phyloP scores from a whole-genome alignment of 495 filamentous ascomycete species.

The Articulospora tetracladia region DNA sequence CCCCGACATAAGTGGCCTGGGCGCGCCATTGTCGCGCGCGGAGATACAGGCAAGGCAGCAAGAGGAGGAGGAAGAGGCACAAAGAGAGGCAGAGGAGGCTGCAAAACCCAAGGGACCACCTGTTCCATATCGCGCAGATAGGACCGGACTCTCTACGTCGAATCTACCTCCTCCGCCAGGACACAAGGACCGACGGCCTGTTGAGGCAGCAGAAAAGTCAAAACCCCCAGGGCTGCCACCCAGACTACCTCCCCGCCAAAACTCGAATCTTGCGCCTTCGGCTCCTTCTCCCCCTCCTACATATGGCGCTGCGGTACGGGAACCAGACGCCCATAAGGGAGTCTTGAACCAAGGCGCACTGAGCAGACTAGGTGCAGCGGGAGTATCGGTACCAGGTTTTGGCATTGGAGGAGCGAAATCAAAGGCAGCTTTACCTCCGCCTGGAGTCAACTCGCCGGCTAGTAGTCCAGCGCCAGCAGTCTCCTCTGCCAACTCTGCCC shows the following conservation, averaged over 20 bases:
- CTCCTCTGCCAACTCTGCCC: slow-evolving; percentile 18
- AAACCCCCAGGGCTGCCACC: slow-evolving; percentile 62
- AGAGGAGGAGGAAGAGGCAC: slow-evolving; percentile 33
- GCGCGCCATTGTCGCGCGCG: slow-evolving; percentile 41
- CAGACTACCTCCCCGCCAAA: slow-evolving; percentile 67
- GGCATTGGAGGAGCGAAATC: slow-evolving; percentile 54
- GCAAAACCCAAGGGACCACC: slow-evolving; percentile 49
- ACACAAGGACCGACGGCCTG: slow-evolving; percentile 40
- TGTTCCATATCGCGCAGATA: slow-evolving; percentile 65
- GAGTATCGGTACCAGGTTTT: slow-evolving; percentile 77
- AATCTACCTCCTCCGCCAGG: slow-evolving; percentile 70
- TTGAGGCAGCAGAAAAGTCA: slow-evolving; percentile 16
- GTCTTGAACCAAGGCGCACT: slow-evolving; percentile 67
- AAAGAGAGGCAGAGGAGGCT: slow-evolving; percentile 35
- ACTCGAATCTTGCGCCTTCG: slow-evolving; percentile 37
- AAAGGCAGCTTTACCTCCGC: slow-evolving; percentile 13
- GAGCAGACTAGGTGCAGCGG: slow-evolving; percentile 66
- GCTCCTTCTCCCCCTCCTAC: slow-evolving; percentile 49
- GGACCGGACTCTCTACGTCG: slow-evolving; percentile 64
- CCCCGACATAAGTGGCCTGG: slow-evolving; percentile 43
- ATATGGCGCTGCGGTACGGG: slow-evolving; percentile 30
- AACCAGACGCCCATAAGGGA: slow-evolving; percentile 30
- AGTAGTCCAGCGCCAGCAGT: slow-evolving; percentile 11
- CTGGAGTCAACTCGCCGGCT: slow-evolving; percentile 8
- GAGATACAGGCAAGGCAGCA: slow-evolving; percentile 40